These are phyloP conservation scores for Hippophae gyantsensis DNA, from an alignment of 306 rosid genomes.

Conservation along the genomic window DNA sequence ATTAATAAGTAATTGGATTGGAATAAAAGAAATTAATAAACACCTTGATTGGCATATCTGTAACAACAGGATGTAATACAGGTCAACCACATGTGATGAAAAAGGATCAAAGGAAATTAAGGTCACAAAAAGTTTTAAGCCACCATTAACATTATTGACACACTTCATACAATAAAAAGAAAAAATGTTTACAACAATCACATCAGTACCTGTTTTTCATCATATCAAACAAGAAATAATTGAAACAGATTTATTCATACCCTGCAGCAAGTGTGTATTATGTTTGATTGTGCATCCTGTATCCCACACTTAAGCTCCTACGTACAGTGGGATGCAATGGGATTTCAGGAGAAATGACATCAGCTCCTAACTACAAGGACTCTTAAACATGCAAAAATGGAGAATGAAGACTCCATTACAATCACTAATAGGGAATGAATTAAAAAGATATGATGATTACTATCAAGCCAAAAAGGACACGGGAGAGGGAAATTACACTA, in stretches of 20 bases:
- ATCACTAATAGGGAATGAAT: slow-evolving; percentile 3
- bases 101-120: neutral
- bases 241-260: slow-evolving; percentile 34
- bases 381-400: slow-evolving; percentile 52
- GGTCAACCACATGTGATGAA: slow-evolving; percentile 12
- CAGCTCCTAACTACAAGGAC: slow-evolving; percentile 83
- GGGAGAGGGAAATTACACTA: too few relatives aligned
- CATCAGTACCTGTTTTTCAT: too few relatives aligned
- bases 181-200: too few relatives aligned
- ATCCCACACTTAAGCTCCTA: slow-evolving; percentile 68
- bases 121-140: neutral
- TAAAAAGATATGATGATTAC: too few relatives aligned
- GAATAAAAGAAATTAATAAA: too few relatives aligned
- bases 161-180: neutral
- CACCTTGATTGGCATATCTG: too few relatives aligned
- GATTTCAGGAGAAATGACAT: slow-evolving; percentile 65
- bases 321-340: slow-evolving; percentile 70
- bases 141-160: neutral
- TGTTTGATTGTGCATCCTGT: slow-evolving; percentile 52
- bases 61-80: too few relatives aligned
- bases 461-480: too few relatives aligned
- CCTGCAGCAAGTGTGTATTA: slow-evolving; percentile 58
- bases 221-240: neutral
- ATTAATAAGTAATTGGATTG: too few relatives aligned
- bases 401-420: slow-evolving; percentile 14